These are phyloP conservation scores for Globisporangium lucens DNA, from an alignment of 352 stramenopile species.

Conservation along the genomic window DNA sequence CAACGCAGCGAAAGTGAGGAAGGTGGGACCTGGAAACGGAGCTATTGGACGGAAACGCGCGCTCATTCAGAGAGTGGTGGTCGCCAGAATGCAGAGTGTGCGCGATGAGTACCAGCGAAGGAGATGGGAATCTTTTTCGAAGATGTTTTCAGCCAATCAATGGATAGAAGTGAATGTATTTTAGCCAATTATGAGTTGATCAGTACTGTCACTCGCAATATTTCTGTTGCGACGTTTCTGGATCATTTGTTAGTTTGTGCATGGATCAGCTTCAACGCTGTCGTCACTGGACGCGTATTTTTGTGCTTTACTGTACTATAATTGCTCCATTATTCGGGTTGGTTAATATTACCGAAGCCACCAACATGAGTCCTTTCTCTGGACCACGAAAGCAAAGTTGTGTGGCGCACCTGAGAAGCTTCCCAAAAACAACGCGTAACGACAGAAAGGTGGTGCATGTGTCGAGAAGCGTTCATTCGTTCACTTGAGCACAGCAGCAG, in stretches of 20 bases:
- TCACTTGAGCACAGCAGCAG: not conserved
- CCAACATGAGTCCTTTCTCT: not conserved
- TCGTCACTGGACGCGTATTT: not conserved
- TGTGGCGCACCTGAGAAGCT: conserved; percentile 5
- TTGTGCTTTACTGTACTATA: not conserved
- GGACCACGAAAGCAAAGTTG: not conserved
- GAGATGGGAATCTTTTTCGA: conserved; percentile 1
- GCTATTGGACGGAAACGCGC: not conserved
- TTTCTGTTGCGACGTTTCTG: not conserved
- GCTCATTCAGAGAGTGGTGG: not conserved
- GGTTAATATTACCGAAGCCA: conserved; percentile 7
- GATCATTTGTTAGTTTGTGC: not conserved
- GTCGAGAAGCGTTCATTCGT: not conserved
- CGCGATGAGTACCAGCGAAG: not conserved
- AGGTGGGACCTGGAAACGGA: not conserved
- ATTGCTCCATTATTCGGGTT: not conserved
- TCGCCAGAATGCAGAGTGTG: not conserved
- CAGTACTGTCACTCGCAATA: not conserved
- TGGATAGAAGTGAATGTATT: not conserved
- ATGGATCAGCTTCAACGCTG: not conserved
- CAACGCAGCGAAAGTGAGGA: not conserved
- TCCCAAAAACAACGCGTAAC: not conserved
- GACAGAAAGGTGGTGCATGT: not conserved
- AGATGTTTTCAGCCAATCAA: not conserved
- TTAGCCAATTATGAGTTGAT: not conserved